Evolutionary conservation across 441 rosid species (phyloP).

Genomic region (Oxalis stricta): DNA sequence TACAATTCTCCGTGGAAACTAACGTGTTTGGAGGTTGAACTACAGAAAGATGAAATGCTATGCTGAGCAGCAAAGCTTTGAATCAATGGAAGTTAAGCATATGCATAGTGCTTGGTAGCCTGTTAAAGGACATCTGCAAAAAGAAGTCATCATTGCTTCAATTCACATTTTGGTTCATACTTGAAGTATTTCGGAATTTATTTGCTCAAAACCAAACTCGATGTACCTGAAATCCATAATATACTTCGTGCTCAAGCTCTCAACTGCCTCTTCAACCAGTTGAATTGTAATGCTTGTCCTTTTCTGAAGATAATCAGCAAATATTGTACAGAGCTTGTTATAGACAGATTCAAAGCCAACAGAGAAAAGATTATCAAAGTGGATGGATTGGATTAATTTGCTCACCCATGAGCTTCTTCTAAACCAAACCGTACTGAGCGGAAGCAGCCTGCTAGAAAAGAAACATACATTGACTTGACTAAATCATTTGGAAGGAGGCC

Average conservation of each 20-base stretch:
- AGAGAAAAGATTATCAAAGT: neutral
- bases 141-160: too few species aligned
- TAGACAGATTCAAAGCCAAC: slow-evolving; percentile 4
- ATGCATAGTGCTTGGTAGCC: slow-evolving; percentile 87
- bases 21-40: slow-evolving; percentile 43
- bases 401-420: slow-evolving; percentile 94
- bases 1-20: neutral
- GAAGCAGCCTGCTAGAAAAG: slow-evolving; percentile 88
- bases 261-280: slow-evolving; percentile 78
- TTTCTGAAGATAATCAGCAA: slow-evolving; percentile 30
- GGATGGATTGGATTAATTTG: slow-evolving; percentile 2
- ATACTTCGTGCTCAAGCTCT: slow-evolving; percentile 75
- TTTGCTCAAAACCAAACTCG: too few species aligned
- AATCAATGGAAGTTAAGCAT: slow-evolving; percentile 80
- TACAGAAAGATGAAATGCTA: slow-evolving; percentile 13
- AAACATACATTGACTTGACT: slow-evolving; percentile 71
- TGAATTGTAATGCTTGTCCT: slow-evolving; percentile 90
- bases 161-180: too few species aligned
- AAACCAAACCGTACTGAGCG: slow-evolving; percentile 90
- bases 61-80: slow-evolving; percentile 75
- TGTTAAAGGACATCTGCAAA: slow-evolving; percentile 65
- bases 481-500: slow-evolving; percentile 53
- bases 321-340: slow-evolving; percentile 10
- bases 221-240: too few species aligned
- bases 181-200: too few species aligned